Conservation (phyloP, 2,329 filamentous ascomycete genomes). For the Pseudogymnoascus sp. region DNA sequence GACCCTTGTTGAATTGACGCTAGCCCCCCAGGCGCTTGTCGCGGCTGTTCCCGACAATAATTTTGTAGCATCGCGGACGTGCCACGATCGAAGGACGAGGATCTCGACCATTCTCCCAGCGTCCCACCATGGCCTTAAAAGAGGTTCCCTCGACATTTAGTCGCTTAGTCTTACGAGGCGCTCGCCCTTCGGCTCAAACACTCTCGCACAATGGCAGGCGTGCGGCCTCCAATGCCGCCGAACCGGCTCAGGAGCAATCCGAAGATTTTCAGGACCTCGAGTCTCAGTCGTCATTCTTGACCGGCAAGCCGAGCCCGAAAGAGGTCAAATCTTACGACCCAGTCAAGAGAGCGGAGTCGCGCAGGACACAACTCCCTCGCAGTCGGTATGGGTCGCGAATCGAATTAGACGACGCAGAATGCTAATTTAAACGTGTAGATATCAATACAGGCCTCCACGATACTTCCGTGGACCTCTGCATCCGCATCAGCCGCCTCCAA, state of each 20-base stretch:
- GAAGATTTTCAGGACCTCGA: slow-evolving; percentile 36
- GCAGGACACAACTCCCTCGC: slow-evolving; percentile 29
- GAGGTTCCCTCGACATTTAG: slow-evolving; percentile 24
- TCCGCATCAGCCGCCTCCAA: slow-evolving; percentile 80
- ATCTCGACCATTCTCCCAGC: background rate
- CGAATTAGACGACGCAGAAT: slow-evolving; percentile 2
- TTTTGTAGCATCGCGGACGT: slow-evolving; percentile 8
- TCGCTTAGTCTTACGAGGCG: slow-evolving; percentile 20
- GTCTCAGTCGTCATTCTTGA: slow-evolving; percentile 34
- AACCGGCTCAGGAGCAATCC: slow-evolving; percentile 16
- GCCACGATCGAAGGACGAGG: background rate
- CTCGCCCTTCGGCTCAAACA: slow-evolving; percentile 12
- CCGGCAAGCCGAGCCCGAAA: slow-evolving; percentile 27
- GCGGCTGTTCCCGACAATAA: slow-evolving; percentile 9
- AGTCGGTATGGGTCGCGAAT: slow-evolving; percentile 29
- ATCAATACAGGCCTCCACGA: slow-evolving; percentile 89
- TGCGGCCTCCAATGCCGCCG: slow-evolving; percentile 23
- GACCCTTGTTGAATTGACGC: background rate
- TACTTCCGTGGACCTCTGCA: slow-evolving; percentile 92
- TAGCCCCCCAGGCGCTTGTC: slow-evolving; percentile 4
- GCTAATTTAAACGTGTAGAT: slow-evolving; percentile 45
- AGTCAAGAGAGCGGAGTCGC: slow-evolving; percentile 34
- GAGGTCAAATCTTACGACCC: slow-evolving; percentile 39
- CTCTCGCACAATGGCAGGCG: slow-evolving; percentile 17
- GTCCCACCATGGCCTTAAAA: slow-evolving; percentile 25